Evolutionary conservation across 768 basidiomycete genomes (phyloP).

Genomic region (Obba rivulosa): DNA sequence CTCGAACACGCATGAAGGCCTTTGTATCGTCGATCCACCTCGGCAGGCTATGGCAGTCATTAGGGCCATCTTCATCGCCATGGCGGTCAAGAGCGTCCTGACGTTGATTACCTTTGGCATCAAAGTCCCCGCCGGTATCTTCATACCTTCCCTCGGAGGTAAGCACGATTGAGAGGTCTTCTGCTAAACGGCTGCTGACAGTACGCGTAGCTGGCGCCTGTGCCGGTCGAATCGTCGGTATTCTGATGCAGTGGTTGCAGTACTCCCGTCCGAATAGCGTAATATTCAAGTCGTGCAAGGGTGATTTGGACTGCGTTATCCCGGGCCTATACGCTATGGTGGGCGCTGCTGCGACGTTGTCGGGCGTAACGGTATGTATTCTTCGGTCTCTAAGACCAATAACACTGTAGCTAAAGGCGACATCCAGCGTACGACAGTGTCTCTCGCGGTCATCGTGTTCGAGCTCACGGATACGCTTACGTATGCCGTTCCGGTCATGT

Average conservation of each 20-base stretch:
- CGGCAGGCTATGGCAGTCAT: constrained; percentile 58
- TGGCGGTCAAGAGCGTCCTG: constrained; percentile 75
- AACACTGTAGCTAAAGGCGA: constrained; percentile 7
- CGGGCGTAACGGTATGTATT: constrained; percentile 82
- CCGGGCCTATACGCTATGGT: constrained; percentile 96
- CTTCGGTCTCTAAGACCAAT: neutral
- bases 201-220: constrained; percentile 70
- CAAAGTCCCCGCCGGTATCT: constrained; percentile 89
- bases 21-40: constrained; percentile 68
- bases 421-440: constrained; percentile 76
- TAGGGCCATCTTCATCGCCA: constrained; percentile 61
- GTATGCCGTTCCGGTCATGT: constrained; percentile 88
- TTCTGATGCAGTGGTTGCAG: constrained; percentile 73
- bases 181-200: neutral
- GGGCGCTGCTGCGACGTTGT: constrained; percentile 89
- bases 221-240: constrained; percentile 82
- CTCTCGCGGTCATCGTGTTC: constrained; percentile 93
- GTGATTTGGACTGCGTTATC: constrained; percentile 68
- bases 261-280: constrained; percentile 50
- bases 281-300: constrained; percentile 63
- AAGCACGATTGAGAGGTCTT: neutral
- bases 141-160: constrained; percentile 85
- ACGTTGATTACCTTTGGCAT: constrained; percentile 93
- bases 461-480: constrained; percentile 91
- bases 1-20: constrained; percentile 48